Evolutionary conservation across 2,329 filamentous ascomycete species (phyloP).

Genomic region (Phaeomoniella chlamydospora): DNA sequence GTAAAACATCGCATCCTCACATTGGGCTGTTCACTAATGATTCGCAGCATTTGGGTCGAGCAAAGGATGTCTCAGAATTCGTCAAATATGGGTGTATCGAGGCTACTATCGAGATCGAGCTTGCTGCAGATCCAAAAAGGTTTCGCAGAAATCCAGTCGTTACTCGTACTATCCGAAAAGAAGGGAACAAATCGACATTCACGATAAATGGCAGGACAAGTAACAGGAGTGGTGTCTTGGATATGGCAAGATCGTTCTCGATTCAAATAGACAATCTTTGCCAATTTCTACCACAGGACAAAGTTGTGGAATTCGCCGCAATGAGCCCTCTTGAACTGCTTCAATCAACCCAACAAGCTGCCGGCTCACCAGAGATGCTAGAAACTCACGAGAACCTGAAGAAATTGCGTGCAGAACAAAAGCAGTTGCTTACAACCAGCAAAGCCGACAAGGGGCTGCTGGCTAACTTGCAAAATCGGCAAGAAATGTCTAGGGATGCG

Average conservation of each 20-base stretch:
- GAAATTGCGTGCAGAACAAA: conserved; percentile 53
- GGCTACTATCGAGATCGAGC: conserved; percentile 80
- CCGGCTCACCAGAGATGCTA: conserved; percentile 68
- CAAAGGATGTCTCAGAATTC: conserved; percentile 73
- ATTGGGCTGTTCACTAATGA: conserved; percentile 2
- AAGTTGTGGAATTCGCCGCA: conserved; percentile 83
- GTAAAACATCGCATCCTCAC: conserved; percentile 17
- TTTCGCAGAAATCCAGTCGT: conserved; percentile 54
- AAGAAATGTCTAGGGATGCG: conserved; percentile 61
- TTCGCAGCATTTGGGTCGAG: conserved; percentile 59
- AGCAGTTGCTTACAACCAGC: conserved; percentile 43
- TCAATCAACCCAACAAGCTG: conserved; percentile 74
- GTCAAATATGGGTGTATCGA: conserved; percentile 75
- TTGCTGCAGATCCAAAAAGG: conserved; percentile 46
- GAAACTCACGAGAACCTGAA: conserved; percentile 65
- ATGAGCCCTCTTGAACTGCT: conserved; percentile 71
- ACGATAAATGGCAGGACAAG: conserved; percentile 55
- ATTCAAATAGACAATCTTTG: conserved; percentile 98
- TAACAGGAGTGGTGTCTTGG: conserved; percentile 48
- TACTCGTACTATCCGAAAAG: conserved; percentile 60
- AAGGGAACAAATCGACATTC: conserved; percentile 71
- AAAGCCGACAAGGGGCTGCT: conserved; percentile 49
- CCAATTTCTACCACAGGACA: conserved; percentile 91
- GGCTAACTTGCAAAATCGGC: conserved; percentile 54
- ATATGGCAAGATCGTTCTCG: conserved; percentile 54